These are phyloP conservation scores for Pyrus pyrifolia DNA, from an alignment of 306 rosid genomes.

Conservation along the genomic window DNA sequence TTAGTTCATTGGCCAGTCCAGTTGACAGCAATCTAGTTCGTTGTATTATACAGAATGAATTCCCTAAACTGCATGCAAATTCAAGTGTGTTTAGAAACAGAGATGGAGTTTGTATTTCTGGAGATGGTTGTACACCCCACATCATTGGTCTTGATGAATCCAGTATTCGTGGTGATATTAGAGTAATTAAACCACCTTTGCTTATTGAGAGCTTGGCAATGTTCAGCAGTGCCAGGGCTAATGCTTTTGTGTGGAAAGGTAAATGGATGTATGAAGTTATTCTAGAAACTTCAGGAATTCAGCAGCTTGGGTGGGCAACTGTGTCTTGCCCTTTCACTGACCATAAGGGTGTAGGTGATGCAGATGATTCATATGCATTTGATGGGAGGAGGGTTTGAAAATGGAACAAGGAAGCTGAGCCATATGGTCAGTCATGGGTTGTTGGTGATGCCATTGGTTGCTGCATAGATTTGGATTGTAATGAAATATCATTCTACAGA, in stretches of 20 bases:
- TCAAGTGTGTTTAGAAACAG: conserved; percentile 23
- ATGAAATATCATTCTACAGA: conserved; percentile 77
- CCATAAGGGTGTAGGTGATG: conserved; percentile 93
- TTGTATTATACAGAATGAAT: conserved; percentile 48
- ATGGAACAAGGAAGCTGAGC: conserved; percentile 82
- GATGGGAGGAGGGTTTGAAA: conserved; percentile 89
- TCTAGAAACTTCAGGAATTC: conserved; percentile 91
- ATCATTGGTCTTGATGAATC: conserved; percentile 48
- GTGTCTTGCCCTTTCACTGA: conserved; percentile 82
- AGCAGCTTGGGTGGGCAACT: conserved; percentile 98
- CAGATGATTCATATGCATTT: conserved; percentile 92
- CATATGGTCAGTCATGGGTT: conserved; percentile 93
- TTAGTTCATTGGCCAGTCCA: conserved; percentile 46
- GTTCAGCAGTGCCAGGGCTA: conserved; percentile 94
- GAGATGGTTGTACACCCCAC: conserved; percentile 30
- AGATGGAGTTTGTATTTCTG: conserved; percentile 42
- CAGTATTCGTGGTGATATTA: conserved; percentile 80
- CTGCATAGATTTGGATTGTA: conserved; percentile 80
- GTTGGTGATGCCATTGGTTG: conserved; percentile 96
- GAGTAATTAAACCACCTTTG: conserved; percentile 47
- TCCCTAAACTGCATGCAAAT: conserved; percentile 30
- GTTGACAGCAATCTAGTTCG: conserved; percentile 43
- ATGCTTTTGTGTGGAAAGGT: conserved; percentile 62
- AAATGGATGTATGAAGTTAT: conserved; percentile 98
- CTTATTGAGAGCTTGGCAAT: conserved; percentile 77